phyloP scores from a whole-genome alignment of 805 yeast species.

The Cyberlindnera mycetangii region DNA sequence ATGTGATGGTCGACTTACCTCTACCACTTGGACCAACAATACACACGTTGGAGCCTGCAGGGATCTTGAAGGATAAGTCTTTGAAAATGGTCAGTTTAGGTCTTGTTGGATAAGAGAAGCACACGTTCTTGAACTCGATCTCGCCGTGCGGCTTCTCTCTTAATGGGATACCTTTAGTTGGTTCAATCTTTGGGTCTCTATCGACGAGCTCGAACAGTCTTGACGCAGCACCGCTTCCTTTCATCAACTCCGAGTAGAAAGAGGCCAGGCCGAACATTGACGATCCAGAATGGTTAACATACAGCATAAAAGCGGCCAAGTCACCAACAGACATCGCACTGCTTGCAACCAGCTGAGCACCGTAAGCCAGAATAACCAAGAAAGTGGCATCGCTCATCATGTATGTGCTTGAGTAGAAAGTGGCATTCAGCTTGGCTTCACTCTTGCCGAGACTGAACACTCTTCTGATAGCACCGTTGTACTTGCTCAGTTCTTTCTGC shows the following conservation, averaged over 20 bases:
- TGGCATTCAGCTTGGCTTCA: slow-evolving; percentile 79
- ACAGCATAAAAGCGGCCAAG: slow-evolving; percentile 89
- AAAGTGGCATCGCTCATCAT: slow-evolving; percentile 83
- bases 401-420: slow-evolving; percentile 74
- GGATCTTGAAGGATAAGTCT: slow-evolving; percentile 45
- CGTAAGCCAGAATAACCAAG: slow-evolving; percentile 71
- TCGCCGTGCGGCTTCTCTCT: slow-evolving; percentile 35
- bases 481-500: slow-evolving; percentile 69
- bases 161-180: slow-evolving; percentile 56
- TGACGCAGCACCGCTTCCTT: slow-evolving; percentile 96
- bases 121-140: slow-evolving; percentile 63
- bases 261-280: slow-evolving; percentile 90
- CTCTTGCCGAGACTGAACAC: slow-evolving; percentile 65
- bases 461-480: slow-evolving; percentile 67
- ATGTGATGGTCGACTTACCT: slow-evolving; percentile 83
- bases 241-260: slow-evolving; percentile 94
- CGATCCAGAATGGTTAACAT: slow-evolving; percentile 90
- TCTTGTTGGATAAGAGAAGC: slow-evolving; percentile 86
- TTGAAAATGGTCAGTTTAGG: slow-evolving; percentile 58
- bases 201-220: slow-evolving; percentile 86
- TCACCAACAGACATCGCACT: slow-evolving; percentile 86
- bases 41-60: slow-evolving; percentile 61
- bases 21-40: slow-evolving; percentile 86
- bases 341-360: slow-evolving; percentile 73
- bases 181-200: slow-evolving; percentile 64